Evolutionary conservation across 306 rosid genomes (phyloP), one percentile per base, ranked within the genome.

Genomic region (Myrica gale): DNA sequence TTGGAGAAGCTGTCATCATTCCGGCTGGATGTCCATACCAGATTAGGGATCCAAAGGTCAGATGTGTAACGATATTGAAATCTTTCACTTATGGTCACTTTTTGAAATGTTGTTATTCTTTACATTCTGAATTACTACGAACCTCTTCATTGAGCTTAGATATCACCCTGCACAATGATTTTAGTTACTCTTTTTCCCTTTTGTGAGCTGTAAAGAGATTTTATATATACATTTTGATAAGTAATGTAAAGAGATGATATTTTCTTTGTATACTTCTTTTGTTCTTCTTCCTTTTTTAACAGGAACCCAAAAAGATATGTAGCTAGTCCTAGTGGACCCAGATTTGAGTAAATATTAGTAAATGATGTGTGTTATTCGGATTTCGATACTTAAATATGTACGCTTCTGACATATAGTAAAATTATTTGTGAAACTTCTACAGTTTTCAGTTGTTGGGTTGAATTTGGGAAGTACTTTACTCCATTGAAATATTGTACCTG

Each of bases 11-110:
- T 81, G 96, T 96, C 75, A 88, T 96, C 74, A 85, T 96, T 83
- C 99, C 99, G 10, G 96, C 99, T 69, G 99, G 99, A 80, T 96
- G 98, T 73, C 98, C 99, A 15, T 90, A 96, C 81, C 99, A 96
- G 86, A 96, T 92, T 70, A 89, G 88, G 77, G 89, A 83, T 87
- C 85, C 96, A 50, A 90, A 96, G 99, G 99, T 93, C 68, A 73
- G 46, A 78, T 77, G 77, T 68, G 53, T 73, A 53, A 53, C 71
- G 48, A 43, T 60, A 26, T 1, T 6, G 7, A 10, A 23, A 26
- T 23, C 4, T 60, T 15, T 23, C n/a, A 41, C 39, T 26, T 65
- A 65, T 42, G 15, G 23, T 7, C 42, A 42, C 42, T 17, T 41
- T 41, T 65, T 47, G 9, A 5, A 17, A 65, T 17, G 13, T 4